Base-by-base conservation (phyloP, 2,329 filamentous ascomycete species). In the Pestalotiopsis sp. region DNA sequence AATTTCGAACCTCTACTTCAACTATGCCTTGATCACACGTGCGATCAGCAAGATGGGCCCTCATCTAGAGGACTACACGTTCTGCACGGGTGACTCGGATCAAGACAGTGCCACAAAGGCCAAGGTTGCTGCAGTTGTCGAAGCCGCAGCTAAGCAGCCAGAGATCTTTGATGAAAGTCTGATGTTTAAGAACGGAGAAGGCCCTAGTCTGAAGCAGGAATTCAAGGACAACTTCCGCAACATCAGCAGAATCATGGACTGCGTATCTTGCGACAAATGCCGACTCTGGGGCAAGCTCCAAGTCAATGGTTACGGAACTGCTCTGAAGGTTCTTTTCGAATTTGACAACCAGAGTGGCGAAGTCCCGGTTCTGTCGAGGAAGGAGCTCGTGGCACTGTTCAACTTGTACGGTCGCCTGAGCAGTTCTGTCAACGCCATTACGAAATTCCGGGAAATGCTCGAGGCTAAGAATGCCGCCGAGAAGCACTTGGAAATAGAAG, bases 191-290 rank as follows among this genome's bases (percentile, higher is more conserved):
- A 91, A 91, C 72, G 89, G 89, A 68, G 89, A 91, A 78, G 89
- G 89, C 1, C 88, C 92, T 2, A 93, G 89, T 2, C 84, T 99
- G 68, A 99, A 98, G 80, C 95, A 98, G 78, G 96, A 99, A 78
- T 99, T 99, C 86, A 92, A 94, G 75, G 96, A 97, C 80, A 93
- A 96, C 17, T 99, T 99, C 87, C 91, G 96, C 78, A 99, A 99
- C 78, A 93, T 99, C 70, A 97, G 93, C 79, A 91, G 96, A 56
- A 87, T 98, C 72, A 99, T 99, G 96, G 96, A 99, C 81, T 99
- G 96, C 74, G 95, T 98, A 23, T 96, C 96, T 59, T 99, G 96
- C 81, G 96, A 99, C 83, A 99, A 99, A 84, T 99, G 96, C 82
- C 91, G 96, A 9, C 90, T 99, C 2, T 99, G 96, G 96, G 96